Evolutionary conservation across 2,329 filamentous ascomycete species (phyloP).

Genomic region (Scedosporium minutisporum): DNA sequence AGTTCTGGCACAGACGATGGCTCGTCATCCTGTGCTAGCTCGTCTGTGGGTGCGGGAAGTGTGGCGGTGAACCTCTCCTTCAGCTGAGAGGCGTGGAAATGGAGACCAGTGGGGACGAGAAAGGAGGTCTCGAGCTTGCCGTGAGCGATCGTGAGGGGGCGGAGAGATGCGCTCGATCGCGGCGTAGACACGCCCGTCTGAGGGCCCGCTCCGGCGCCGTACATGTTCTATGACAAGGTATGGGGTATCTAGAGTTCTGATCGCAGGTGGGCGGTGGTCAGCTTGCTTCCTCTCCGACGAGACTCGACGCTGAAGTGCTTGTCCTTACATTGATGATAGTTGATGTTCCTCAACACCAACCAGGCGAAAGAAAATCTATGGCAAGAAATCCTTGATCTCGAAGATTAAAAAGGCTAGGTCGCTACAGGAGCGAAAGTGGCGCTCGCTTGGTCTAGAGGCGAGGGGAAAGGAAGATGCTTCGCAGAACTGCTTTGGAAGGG

Average conservation of each 20-base stretch:
- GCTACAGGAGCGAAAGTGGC: neutral
- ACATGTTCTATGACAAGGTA: constrained; percentile 53
- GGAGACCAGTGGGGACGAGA: constrained; percentile 85
- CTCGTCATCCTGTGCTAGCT: constrained; percentile 96
- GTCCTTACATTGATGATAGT: neutral
- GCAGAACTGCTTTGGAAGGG: neutral
- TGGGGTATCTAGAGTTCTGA: constrained; percentile 28
- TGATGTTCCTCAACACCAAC: neutral
- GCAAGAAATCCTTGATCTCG: neutral
- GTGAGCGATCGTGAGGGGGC: constrained; percentile 82
- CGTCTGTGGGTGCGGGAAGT: constrained; percentile 85
- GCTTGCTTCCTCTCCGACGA: neutral
- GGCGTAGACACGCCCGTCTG: constrained; percentile 97
- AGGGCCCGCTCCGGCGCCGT: constrained; percentile 70
- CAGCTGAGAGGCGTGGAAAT: constrained; percentile 91
- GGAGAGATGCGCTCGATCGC: constrained; percentile 83
- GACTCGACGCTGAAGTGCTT: neutral
- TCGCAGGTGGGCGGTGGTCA: neutral
- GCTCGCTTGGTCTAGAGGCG: neutral
- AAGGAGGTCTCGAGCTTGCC: constrained; percentile 95
- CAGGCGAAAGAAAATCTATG: neutral
- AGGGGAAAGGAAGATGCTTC: neutral
- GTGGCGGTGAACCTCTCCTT: constrained; percentile 82
- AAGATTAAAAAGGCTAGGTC: neutral
- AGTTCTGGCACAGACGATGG: constrained; percentile 92